A percentile compares a stretch with the other conserved stretches of the same genome.
Evolutionary conservation across 148 eudicot species (phyloP).

Genomic region (Rhododendron ferrugineum): DNA sequence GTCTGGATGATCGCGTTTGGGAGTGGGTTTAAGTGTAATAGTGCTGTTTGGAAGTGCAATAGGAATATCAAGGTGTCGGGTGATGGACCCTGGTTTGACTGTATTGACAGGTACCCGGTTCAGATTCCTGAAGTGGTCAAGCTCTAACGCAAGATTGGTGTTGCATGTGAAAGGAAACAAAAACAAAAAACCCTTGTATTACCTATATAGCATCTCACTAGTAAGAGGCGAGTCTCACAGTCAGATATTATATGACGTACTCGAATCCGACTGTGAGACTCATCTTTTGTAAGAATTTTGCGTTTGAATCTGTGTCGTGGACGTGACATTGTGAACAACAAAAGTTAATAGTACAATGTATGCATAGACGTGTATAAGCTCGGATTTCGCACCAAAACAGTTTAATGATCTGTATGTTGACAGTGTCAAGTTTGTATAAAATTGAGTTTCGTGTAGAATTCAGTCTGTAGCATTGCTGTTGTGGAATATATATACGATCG

Average conservation of each 20-base stretch:
- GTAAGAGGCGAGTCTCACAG: background rate
- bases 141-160: background rate
- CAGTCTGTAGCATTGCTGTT: background rate
- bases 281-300: background rate
- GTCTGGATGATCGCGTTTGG: conserved; percentile 36
- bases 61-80: conserved; percentile 11
- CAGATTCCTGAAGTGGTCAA: conserved; percentile 22
- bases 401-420: no score
- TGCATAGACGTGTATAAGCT: background rate
- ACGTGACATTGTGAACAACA: background rate
- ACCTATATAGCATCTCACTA: background rate
- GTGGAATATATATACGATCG: background rate
- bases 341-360: background rate
- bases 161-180: background rate
- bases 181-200: no score
- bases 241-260: no score
- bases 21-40: conserved; percentile 38
- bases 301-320: background rate
- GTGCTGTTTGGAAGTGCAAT: conserved; percentile 37
- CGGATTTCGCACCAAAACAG: background rate
- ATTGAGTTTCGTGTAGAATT: no score
- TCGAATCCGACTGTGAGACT: background rate
- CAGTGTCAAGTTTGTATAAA: background rate
- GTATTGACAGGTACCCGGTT: conserved; percentile 26
- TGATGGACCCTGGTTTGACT: conserved; percentile 24